These are phyloP conservation scores for Metschnikowia borealis DNA, from an alignment of 805 yeast species.

Conservation along the genomic window DNA sequence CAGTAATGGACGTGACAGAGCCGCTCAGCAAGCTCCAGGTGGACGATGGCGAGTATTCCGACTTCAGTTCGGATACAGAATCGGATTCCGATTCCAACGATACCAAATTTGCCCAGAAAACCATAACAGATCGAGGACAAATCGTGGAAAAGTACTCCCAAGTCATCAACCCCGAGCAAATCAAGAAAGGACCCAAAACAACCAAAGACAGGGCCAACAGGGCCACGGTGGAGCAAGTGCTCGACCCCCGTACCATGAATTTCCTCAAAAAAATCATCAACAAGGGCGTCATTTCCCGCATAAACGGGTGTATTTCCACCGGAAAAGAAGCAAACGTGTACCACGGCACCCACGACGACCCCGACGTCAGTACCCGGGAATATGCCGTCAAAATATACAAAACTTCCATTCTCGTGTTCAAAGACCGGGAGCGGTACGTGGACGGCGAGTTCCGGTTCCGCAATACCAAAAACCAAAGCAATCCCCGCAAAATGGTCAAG, in stretches of 20 bases:
- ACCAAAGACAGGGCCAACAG: constrained; percentile 84
- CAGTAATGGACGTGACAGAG: not conserved
- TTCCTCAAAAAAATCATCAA: constrained; percentile 78
- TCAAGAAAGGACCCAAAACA: constrained; percentile 53
- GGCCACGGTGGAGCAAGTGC: constrained; percentile 94
- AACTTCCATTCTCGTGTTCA: constrained; percentile 94
- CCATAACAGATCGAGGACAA: constrained; percentile 37
- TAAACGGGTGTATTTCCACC: constrained; percentile 91
- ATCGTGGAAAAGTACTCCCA: constrained; percentile 61
- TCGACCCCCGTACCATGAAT: constrained; percentile 89
- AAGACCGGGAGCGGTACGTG: constrained; percentile 93
- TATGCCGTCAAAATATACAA: constrained; percentile 92
- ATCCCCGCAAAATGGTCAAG: constrained; percentile 96
- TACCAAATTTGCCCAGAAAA: constrained; percentile 12
- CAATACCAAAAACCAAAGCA: constrained; percentile 77
- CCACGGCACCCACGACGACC: constrained; percentile 60
- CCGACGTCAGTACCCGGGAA: constrained; percentile 40
- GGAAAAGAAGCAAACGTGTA: constrained; percentile 99
- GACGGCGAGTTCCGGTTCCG: constrained; percentile 94
- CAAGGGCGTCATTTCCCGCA: constrained; percentile 76
- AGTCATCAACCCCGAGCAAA: constrained; percentile 60
- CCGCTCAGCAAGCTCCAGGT: not conserved
- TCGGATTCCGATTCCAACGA: not conserved
- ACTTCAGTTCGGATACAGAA: not conserved
- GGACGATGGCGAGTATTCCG: not conserved